These are phyloP conservation scores for Silene uniflora DNA, from an alignment of 148 eudicot species.

Conservation along the genomic window DNA sequence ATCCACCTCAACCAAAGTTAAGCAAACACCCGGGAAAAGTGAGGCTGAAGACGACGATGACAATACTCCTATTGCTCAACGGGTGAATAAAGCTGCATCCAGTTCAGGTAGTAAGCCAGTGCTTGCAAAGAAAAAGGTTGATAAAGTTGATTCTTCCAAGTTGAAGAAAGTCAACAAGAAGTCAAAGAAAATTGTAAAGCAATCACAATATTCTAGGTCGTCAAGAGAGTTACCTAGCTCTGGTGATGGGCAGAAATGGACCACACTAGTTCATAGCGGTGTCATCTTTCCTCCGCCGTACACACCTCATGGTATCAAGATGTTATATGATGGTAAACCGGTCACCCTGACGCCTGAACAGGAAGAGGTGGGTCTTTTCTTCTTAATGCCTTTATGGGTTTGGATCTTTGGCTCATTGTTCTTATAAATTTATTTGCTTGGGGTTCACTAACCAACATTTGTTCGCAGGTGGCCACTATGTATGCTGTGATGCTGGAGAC, in stretches of 20 bases:
- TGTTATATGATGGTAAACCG: conserved; percentile 79
- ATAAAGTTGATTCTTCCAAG: conserved; percentile 46
- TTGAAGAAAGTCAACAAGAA: conserved; percentile 48
- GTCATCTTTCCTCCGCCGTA: conserved; percentile 96
- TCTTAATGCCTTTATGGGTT: conserved; percentile 5
- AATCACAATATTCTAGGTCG: conserved; percentile 59
- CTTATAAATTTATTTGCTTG: neutral
- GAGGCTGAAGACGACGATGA: conserved; percentile 58
- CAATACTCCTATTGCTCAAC: conserved; percentile 62
- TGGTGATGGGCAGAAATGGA: conserved; percentile 99
- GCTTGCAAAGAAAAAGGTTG: conserved; percentile 36
- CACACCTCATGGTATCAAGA: conserved; percentile 83
- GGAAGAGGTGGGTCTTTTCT: conserved; percentile 67
- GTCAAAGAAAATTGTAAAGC: conserved; percentile 55
- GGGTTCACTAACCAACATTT: conserved; percentile 14
- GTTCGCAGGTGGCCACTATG: conserved; percentile 93
- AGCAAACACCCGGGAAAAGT: conserved; percentile 46
- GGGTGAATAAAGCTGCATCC: conserved; percentile 58
- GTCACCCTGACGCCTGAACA: conserved; percentile 87
- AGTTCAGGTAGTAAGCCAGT: conserved; percentile 46
- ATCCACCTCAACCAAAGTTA: conserved; percentile 41
- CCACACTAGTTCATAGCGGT: conserved; percentile 82
- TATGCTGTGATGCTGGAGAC: conserved; percentile 94
- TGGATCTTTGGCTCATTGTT: neutral
- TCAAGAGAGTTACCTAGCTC: conserved; percentile 75